Conservation (phyloP, 768 basidiomycete genomes). For the Lentinula aciculospora region DNA sequence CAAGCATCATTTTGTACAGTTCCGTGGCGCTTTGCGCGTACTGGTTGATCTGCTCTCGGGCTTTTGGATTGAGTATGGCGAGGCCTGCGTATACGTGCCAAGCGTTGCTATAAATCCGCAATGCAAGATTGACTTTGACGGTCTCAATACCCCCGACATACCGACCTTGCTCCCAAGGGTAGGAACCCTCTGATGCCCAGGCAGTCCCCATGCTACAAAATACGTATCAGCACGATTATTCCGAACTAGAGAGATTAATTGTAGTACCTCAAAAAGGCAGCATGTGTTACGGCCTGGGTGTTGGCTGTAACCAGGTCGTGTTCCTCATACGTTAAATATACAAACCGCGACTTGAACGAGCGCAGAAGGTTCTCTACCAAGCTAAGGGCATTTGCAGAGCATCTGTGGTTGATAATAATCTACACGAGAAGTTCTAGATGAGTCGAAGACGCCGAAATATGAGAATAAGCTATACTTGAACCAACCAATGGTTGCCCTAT, state of each 20-base stretch:
- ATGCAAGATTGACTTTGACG: constrained; percentile 93
- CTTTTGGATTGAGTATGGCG: constrained; percentile 94
- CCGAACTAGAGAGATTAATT: neutral
- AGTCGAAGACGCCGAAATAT: neutral
- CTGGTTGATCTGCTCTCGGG: constrained; percentile 84
- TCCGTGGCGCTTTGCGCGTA: constrained; percentile 83
- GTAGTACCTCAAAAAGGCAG: constrained; percentile 85
- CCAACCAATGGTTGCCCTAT: constrained; percentile 86
- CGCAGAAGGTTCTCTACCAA: constrained; percentile 81
- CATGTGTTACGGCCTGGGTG: constrained; percentile 97
- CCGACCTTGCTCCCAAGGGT: constrained; percentile 94
- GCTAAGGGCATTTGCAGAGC: constrained; percentile 59
- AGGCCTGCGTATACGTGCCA: constrained; percentile 99
- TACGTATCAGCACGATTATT: neutral
- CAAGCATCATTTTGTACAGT: constrained; percentile 94
- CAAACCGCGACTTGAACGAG: constrained; percentile 78
- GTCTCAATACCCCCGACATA: constrained; percentile 98
- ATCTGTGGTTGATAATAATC: constrained; percentile 89
- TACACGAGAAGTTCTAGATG: constrained; percentile 24
- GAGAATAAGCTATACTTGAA: neutral
- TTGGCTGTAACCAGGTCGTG: constrained; percentile 97
- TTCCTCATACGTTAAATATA: constrained; percentile 93
- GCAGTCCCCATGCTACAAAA: constrained; percentile 90
- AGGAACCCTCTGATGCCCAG: constrained; percentile 70
- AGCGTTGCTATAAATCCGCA: constrained; percentile 94